Evolutionary conservation across 1,284 basidiomycete genomes (phyloP), one percentile per base, ranked within the genome.

Genomic region (Ustilago esculenta): DNA sequence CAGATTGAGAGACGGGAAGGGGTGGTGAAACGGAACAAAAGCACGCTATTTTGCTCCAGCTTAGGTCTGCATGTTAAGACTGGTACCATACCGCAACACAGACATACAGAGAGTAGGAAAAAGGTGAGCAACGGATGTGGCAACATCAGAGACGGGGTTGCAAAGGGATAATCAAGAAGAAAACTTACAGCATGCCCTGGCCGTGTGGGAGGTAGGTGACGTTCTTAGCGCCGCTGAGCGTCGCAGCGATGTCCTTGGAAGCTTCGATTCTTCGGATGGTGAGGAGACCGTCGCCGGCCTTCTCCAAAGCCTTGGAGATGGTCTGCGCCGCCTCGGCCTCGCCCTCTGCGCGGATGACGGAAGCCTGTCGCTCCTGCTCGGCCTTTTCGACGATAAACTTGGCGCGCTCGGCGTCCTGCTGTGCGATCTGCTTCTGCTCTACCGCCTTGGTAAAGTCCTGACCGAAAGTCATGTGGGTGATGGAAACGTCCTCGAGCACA

Each of bases 311-410:
- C 64, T 86, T 87, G 14, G 92, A 95, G 80, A 99, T 97, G 56
- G 93, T 94, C 50, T 69, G 50, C 12, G 79, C 79, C 9, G 95
- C 96, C 84, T 98, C 94, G 4, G 95, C 95, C 85, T 99, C 95
- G 63, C 96, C 96, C 83, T 99, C 95, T 2, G 96, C 94, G 54
- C 96, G 89, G 69, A 99, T 97, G 68, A 99, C 94, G 6, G 92
- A 90, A 1, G 95, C 96, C 85, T 98, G 95, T 57, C 94, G 89
- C 84, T 98, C 96, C 90, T 99, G 96, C 83, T 98, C 95, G 30
- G 96, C 80, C 71, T 78, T 94, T 84, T 99, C 96, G 69, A 99
- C 95, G 72, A 98, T 92, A 83, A 98, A 98, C 84, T 96, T 98
- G 67, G 95, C 95, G 41, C 96, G 88, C 85, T 99, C 96, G 61